Evolutionary conservation across 164 flowering plant genomes (phyloP).

Genomic region (Houttuynia cordata): DNA sequence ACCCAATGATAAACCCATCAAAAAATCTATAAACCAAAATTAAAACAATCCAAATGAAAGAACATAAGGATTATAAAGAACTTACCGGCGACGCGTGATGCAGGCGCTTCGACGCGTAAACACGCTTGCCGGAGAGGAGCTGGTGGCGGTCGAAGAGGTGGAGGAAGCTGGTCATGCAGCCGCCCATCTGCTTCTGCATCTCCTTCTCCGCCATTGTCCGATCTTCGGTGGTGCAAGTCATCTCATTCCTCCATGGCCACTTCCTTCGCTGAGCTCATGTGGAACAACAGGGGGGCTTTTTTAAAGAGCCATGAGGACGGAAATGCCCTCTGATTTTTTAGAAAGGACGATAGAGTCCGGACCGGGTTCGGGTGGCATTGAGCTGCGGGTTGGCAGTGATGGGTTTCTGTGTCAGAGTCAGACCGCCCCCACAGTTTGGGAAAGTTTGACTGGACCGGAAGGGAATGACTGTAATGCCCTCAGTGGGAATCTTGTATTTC

Average conservation of each 20-base stretch:
- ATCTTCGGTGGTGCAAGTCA: slow-evolving; percentile 16
- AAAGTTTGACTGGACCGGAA: slow-evolving; percentile 17
- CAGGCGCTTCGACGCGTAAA: slow-evolving; percentile 56
- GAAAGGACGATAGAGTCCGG: slow-evolving; percentile 8
- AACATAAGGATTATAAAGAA: not conserved
- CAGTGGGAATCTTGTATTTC: too few relatives aligned
- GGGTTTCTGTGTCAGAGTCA: too few relatives aligned
- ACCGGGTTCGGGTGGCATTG: slow-evolving; percentile 4
- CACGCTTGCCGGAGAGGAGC: slow-evolving; percentile 50
- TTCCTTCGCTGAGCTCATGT: too few relatives aligned
- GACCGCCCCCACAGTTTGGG: slow-evolving; percentile 23
- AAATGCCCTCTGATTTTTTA: not conserved
- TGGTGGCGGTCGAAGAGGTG: slow-evolving; percentile 86
- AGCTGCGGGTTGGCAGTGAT: slow-evolving; percentile 7
- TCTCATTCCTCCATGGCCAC: too few relatives aligned
- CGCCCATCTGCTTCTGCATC: slow-evolving; percentile 82
- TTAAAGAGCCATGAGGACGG: not conserved
- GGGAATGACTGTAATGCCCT: slow-evolving; percentile 10
- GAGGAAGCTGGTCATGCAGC: slow-evolving; percentile 91
- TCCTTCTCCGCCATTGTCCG: slow-evolving; percentile 59
- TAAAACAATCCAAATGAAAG: not conserved
- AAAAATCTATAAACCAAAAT: not conserved
- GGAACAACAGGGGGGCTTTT: not conserved
- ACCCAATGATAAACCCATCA: not conserved
- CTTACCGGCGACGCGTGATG: slow-evolving; percentile 9